Base-by-base conservation (phyloP, 768 basidiomycete species). In the Tylopilus rubrobrunneus region DNA sequence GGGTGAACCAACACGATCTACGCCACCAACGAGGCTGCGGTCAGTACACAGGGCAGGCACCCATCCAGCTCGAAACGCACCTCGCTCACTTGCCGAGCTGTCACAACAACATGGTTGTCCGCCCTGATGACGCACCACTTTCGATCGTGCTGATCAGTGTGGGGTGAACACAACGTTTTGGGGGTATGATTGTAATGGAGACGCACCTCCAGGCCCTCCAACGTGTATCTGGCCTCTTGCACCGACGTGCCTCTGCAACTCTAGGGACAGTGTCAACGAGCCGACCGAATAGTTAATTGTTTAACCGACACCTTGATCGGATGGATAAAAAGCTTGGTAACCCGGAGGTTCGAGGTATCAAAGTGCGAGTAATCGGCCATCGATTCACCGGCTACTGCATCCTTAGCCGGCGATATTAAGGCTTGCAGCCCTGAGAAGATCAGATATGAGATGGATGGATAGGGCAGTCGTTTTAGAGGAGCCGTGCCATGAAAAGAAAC, bases 1-100 rank as follows among this genome's bases (percentile, higher is more conserved):
- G 89, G 85, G 5, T 74, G 71, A 48, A 91, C 80, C 36, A 89
- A 73, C 17, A 90, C 79, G 76, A 88, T 81, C 88, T 89, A 46
- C 15, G 28, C 43, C 51, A 40, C 44, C 42, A 53, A 23, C 27
- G 51, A 52, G 42, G 46, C 51, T 23, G 12, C 9, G 7, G 39
- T 48, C 40, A 54, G 7, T 10, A 34, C 9, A 21, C n/a, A 11
- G 27, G 42, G 31, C 7, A 34, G 39, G 23, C 11, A 45, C 25
- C 14, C 3, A 15, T n/a, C 27, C 8, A 46, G 31, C 43, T 5
- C 40, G 5, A 21, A 27, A 44, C 57, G 23, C 62, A 82, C 88
- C 76, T 84, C 83, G 25, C 80, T 58, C 33, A 80, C 67, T 51
- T 84, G 80, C 48, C 89, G 78, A 6, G 88, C 89, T 2, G 89